Evolutionary conservation across 768 basidiomycete species (phyloP).

Genomic region (Sporobolomyces phaffii): DNA sequence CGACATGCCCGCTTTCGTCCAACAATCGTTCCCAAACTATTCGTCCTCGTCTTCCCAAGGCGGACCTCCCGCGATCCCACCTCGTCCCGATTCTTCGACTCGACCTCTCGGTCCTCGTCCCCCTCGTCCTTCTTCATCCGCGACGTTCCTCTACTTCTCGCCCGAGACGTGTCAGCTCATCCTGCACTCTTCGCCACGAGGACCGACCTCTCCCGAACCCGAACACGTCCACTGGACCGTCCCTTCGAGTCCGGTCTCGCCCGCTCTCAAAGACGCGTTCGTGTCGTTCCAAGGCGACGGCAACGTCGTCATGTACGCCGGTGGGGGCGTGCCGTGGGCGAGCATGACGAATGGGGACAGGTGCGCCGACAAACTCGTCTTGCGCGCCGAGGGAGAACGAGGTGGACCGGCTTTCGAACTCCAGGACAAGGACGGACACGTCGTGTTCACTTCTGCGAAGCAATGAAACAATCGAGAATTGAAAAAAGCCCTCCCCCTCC

Average conservation of each 20-base stretch:
- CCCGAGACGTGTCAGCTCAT: constrained; percentile 39
- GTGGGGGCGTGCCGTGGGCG: constrained; percentile 24
- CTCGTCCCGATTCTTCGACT: constrained; percentile 16
- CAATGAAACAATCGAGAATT: not conserved
- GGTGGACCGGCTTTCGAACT: constrained; percentile 32
- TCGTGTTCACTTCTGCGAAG: not conserved
- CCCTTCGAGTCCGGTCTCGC: not conserved
- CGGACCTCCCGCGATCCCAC: constrained; percentile 19
- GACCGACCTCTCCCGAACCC: constrained; percentile 23
- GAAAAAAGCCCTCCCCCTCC: too few relatives aligned
- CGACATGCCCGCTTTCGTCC: constrained; percentile 10
- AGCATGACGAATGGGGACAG: constrained; percentile 23
- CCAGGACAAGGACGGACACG: not conserved
- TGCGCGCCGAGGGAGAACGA: constrained; percentile 20
- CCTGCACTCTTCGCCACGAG: constrained; percentile 38
- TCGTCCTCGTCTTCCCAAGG: not conserved
- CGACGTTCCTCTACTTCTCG: constrained; percentile 38
- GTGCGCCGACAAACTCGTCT: not conserved
- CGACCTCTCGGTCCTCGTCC: constrained; percentile 5
- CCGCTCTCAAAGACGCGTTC: constrained; percentile 15
- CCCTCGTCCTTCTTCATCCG: not conserved
- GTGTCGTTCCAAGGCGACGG: constrained; percentile 35
- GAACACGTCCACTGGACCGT: constrained; percentile 23
- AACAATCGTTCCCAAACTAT: constrained; percentile 9
- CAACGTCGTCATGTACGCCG: constrained; percentile 32